Conservation (phyloP, 1,284 basidiomycete species). For the Cryptococcus sp. region DNA sequence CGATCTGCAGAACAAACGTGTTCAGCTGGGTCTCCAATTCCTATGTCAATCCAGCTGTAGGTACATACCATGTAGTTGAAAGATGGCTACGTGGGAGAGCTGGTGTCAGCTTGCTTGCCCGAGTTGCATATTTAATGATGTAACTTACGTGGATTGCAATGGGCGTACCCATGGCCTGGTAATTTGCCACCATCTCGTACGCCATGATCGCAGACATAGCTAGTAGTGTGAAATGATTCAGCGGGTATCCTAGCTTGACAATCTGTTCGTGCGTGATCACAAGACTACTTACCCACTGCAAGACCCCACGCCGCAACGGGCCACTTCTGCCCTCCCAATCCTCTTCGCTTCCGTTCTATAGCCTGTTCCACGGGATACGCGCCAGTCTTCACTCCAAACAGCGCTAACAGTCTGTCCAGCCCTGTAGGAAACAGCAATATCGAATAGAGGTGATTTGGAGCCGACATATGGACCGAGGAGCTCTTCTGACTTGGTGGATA, state of each 20-base stretch:
- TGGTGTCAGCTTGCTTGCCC: slow-evolving; percentile 6
- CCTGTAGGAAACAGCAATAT: slow-evolving; percentile 41
- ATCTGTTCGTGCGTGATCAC: too few relatives aligned
- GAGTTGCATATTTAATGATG: slow-evolving; percentile 8
- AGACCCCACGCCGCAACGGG: slow-evolving; percentile 61
- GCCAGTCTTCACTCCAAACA: slow-evolving; percentile 35
- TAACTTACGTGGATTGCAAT: slow-evolving; percentile 71
- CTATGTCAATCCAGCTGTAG: slow-evolving; percentile 10
- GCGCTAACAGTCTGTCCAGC: slow-evolving; percentile 35
- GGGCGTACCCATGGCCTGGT: slow-evolving; percentile 70
- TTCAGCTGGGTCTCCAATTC: not conserved
- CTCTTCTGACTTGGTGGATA: slow-evolving; percentile 17
- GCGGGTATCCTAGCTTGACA: too few relatives aligned
- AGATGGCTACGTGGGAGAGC: slow-evolving; percentile 58
- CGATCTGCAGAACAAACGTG: slow-evolving; percentile 54
- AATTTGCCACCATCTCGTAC: slow-evolving; percentile 75
- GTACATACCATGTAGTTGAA: slow-evolving; percentile 76
- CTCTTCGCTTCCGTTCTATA: slow-evolving; percentile 79
- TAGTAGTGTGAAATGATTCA: slow-evolving; percentile 46
- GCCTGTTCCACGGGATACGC: slow-evolving; percentile 72
- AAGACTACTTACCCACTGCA: slow-evolving; percentile 58
- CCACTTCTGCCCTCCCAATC: slow-evolving; percentile 76
- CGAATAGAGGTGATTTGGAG: slow-evolving; percentile 18
- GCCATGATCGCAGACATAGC: slow-evolving; percentile 61
- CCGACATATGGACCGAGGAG: slow-evolving; percentile 2